A percentile compares a stretch with the other conserved stretches of the same genome.
phyloP scores from a whole-genome alignment of 2,329 filamentous ascomycete genomes.

The Pezicula neosporulosa region DNA sequence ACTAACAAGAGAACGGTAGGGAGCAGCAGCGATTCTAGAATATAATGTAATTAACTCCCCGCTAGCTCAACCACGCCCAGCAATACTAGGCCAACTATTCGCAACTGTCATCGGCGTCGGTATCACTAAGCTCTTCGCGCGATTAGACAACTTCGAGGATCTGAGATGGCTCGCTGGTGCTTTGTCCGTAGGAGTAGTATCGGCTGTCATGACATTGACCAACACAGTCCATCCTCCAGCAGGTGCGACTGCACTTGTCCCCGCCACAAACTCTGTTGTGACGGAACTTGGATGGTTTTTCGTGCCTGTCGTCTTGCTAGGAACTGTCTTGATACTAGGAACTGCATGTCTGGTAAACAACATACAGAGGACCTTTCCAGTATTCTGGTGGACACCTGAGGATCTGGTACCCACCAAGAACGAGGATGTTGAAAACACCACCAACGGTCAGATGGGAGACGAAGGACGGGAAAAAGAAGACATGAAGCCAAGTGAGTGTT shows the following conservation, averaged over 20 bases:
- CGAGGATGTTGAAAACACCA: constrained; percentile 8
- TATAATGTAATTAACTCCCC: constrained; percentile 71
- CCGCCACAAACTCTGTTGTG: constrained; percentile 54
- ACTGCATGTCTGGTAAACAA: constrained; percentile 68
- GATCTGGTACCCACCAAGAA: constrained; percentile 5
- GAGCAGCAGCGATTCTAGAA: constrained; percentile 72
- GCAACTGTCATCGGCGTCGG: constrained; percentile 57
- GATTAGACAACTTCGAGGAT: constrained; percentile 40
- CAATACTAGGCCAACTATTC: constrained; percentile 63
- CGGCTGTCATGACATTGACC: constrained; percentile 63
- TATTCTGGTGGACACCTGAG: constrained; percentile 63
- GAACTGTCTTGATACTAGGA: constrained; percentile 55
- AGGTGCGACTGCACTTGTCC: constrained; percentile 69
- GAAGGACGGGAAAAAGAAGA: neutral
- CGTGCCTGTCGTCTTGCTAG: constrained; percentile 59
- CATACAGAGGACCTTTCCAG: constrained; percentile 57
- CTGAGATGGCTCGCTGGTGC: constrained; percentile 64
- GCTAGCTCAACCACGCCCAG: constrained; percentile 69
- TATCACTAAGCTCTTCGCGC: constrained; percentile 62
- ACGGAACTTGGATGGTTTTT: constrained; percentile 65
- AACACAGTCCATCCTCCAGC: constrained; percentile 73
- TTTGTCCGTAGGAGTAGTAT: constrained; percentile 61
- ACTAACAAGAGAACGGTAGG: constrained; percentile 29
- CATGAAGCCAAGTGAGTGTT: constrained; percentile 9
- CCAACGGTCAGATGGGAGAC: neutral